Base-by-base conservation (phyloP, 106 monocot species). In the Dendrobium nobile region DNA sequence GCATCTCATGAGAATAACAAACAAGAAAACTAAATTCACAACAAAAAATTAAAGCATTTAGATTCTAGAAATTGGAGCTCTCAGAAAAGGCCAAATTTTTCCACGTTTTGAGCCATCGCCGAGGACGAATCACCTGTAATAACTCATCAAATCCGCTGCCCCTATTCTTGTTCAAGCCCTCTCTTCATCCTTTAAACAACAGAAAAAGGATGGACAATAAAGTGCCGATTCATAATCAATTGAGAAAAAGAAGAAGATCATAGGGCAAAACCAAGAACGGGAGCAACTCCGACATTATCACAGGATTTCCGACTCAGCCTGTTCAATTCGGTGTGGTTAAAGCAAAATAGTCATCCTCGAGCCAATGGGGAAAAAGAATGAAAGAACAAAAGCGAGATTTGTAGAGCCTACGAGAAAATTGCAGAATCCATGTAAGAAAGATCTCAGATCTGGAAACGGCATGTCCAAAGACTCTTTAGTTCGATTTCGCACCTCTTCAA, bases 401-500 rank as follows among this genome's bases (percentile, higher is more conserved):
- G 61, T 61, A 61, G 61, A 61, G 22, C 61, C 61, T 61, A 61
- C 61, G 61, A 61, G 61, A 61, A 61, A 61, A 61, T 61, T 20
- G n/a, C n/a, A 61, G 61, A 61, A 61, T 61, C 61, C 61, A 61
- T n/a, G 22, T 1, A 19, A 61, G n/a, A 7, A 5, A 20, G n/a
- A n/a, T 58, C 22, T 22, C 61, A 61, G 22, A 61, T 61, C 61
- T 19, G 61, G 22, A n/a, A 20, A 22, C 61, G 7, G 61, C 61
- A 61, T 22, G 61, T 61, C 61, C 61, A 61, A 10, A 61, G 61
- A 20, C 61, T 61, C 19, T 3, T 5, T 61, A 61, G n/a, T 5
- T 61, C 10, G 61, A 61, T 61, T 9, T 61, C n/a, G 61, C 61
- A 4, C 61, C 61, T 61, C 61, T 61, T 61, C 61, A 3, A 5